A percentile compares a stretch with the other conserved stretches of the same genome.
Conservation (phyloP, 2,329 filamentous ascomycete species). For the Hypoxylon sp. region DNA sequence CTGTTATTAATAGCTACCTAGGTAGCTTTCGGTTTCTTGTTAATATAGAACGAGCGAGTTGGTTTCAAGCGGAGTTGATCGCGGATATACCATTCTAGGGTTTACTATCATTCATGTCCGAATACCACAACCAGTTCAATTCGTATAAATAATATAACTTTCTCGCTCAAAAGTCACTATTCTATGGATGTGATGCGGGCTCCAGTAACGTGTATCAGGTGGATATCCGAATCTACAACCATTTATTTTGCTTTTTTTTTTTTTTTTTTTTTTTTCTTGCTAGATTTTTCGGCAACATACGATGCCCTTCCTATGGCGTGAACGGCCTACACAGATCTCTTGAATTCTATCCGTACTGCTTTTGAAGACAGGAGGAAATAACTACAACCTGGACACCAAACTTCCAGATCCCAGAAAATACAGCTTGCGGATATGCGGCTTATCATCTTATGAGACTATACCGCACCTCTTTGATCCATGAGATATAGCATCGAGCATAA, state of each 20-base stretch:
- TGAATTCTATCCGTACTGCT: no score
- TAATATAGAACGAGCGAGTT: conserved; percentile 37
- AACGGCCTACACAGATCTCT: no score
- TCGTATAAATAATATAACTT: conserved; percentile 44
- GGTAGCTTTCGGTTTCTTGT: conserved; percentile 29
- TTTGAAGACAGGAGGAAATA: no score
- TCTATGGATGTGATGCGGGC: background rate
- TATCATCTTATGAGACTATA: background rate
- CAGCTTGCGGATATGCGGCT: no score
- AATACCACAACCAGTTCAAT: conserved; percentile 41
- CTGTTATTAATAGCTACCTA: conserved; percentile 28
- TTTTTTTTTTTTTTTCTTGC: background rate
- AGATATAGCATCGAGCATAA: background rate
- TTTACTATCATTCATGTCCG: conserved; percentile 48
- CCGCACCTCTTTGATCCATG: background rate
- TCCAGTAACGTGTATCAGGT: conserved; percentile 4
- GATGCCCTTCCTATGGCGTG: no score
- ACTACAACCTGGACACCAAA: background rate
- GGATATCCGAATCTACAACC: background rate
- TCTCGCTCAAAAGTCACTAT: conserved; percentile 9
- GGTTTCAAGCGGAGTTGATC: conserved; percentile 37
- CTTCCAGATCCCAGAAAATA: no score
- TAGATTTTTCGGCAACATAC: no score
- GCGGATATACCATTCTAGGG: conserved; percentile 40
- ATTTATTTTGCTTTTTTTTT: background rate